phyloP scores from a whole-genome alignment of 768 basidiomycete genomes.

The Lentinus tigrinus region DNA sequence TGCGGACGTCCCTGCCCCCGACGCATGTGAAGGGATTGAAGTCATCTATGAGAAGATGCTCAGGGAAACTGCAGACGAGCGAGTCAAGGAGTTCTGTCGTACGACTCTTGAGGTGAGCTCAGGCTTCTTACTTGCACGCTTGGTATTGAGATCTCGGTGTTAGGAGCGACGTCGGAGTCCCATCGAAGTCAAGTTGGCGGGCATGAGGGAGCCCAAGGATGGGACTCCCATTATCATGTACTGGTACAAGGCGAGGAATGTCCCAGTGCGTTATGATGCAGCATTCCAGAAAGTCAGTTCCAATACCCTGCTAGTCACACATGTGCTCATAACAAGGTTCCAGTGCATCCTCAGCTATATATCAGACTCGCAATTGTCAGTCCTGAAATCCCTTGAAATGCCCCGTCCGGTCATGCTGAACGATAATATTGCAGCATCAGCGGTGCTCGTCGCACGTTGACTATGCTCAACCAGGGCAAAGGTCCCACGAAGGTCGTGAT shows the following conservation, averaged over 20 bases:
- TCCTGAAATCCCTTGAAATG: conserved; percentile 8
- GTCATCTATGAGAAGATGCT: conserved; percentile 33
- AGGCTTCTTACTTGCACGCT: background rate
- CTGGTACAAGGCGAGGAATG: conserved; percentile 78
- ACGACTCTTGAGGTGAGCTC: conserved; percentile 5
- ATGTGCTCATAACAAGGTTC: background rate
- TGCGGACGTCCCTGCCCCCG: conserved; percentile 47
- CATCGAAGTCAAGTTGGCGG: conserved; percentile 60
- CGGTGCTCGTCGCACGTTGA: conserved; percentile 53
- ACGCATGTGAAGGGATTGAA: conserved; percentile 64
- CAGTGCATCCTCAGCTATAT: conserved; percentile 80
- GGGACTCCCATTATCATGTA: conserved; percentile 59
- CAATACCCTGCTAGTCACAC: background rate
- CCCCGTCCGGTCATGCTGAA: background rate
- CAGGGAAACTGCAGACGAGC: conserved; percentile 33
- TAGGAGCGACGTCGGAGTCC: conserved; percentile 72
- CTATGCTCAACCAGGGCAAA: conserved; percentile 30
- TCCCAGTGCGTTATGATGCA: conserved; percentile 57
- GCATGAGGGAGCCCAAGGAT: conserved; percentile 39
- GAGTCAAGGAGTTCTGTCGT: conserved; percentile 35
- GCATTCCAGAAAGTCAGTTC: conserved; percentile 71
- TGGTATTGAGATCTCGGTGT: background rate
- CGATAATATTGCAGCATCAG: conserved; percentile 45
- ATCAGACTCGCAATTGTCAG: conserved; percentile 78
- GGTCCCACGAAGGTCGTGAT: conserved; percentile 50